A percentile compares a stretch with the other conserved stretches of the same genome.
These are phyloP conservation scores for Adansonia gregorii DNA, from an alignment of 441 rosid species.

Conservation along the genomic window DNA sequence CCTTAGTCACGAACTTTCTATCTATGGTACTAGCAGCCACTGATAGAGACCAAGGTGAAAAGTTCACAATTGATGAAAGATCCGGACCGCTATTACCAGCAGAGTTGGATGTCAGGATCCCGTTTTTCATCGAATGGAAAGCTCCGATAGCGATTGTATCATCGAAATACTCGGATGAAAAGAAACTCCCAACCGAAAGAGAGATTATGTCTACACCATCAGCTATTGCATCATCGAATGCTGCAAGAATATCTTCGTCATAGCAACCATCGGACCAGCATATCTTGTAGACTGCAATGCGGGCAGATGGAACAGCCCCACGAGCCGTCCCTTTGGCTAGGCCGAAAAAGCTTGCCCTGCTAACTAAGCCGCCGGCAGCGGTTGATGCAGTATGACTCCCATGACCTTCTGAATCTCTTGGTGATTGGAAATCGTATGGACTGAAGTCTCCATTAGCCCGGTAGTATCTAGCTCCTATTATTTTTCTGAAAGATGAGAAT, in stretches of 20 bases:
- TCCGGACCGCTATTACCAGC: slow-evolving; percentile 67
- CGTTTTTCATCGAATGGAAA: slow-evolving; percentile 44
- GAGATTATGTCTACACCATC: slow-evolving; percentile 48
- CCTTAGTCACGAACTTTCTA: slow-evolving; percentile 34
- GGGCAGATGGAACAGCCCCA: slow-evolving; percentile 39
- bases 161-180: neutral
- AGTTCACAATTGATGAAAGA: slow-evolving; percentile 35
- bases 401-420: slow-evolving; percentile 30
- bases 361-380: slow-evolving; percentile 32
- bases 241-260: slow-evolving; percentile 30
- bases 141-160: slow-evolving; percentile 35
- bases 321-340: slow-evolving; percentile 31
- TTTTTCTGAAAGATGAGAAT: slow-evolving; percentile 13
- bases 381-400: slow-evolving; percentile 40
- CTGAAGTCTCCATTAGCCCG: neutral
- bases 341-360: slow-evolving; percentile 29
- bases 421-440: neutral
- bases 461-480: slow-evolving; percentile 45
- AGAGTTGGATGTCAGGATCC: slow-evolving; percentile 60
- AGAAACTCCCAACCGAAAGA: slow-evolving; percentile 20
- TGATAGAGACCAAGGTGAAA: slow-evolving; percentile 48
- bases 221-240: slow-evolving; percentile 44
- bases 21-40: slow-evolving; percentile 22
- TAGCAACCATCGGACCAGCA: slow-evolving; percentile 21
- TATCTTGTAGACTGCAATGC: slow-evolving; percentile 37